Conservation (phyloP, 768 basidiomycete species). For the Hypholoma sublateritium region DNA sequence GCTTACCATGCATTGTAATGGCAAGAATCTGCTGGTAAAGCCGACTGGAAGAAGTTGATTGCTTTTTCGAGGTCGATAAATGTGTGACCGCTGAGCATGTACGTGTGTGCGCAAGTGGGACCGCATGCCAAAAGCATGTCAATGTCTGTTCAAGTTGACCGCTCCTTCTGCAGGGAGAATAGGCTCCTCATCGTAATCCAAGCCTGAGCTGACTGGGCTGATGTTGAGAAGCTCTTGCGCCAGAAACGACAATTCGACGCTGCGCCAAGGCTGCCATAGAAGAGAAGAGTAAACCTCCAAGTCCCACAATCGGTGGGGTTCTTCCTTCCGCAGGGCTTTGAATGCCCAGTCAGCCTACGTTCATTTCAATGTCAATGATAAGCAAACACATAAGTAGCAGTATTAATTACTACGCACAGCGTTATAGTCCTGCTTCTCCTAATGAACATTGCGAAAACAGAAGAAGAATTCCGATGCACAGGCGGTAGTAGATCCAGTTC, state of each 20-base stretch:
- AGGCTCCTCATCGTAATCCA: slow-evolving; percentile 98
- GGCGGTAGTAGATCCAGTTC: slow-evolving; percentile 77
- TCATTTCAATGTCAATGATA: slow-evolving; percentile 27
- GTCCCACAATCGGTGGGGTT: slow-evolving; percentile 88
- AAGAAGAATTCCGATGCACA: slow-evolving; percentile 71
- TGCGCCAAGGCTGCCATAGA: slow-evolving; percentile 89
- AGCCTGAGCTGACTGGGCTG: slow-evolving; percentile 77
- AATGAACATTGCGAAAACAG: slow-evolving; percentile 84
- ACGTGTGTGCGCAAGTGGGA: slow-evolving; percentile 89
- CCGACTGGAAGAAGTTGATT: slow-evolving; percentile 87
- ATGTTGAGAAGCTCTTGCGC: slow-evolving; percentile 90
- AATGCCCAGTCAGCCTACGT: slow-evolving; percentile 88
- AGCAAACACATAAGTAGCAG: slow-evolving; percentile 15
- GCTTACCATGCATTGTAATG: slow-evolving; percentile 98
- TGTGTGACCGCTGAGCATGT: slow-evolving; percentile 96
- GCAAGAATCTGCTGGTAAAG: slow-evolving; percentile 85
- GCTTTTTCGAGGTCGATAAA: slow-evolving; percentile 91
- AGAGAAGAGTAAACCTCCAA: slow-evolving; percentile 98
- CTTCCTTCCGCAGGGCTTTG: slow-evolving; percentile 72
- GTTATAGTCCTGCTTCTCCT: slow-evolving; percentile 86
- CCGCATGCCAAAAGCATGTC: slow-evolving; percentile 91
- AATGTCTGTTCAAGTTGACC: slow-evolving; percentile 89
- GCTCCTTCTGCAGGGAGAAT: slow-evolving; percentile 94
- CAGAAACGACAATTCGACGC: slow-evolving; percentile 84
- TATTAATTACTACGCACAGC: slow-evolving; percentile 57